Conservation (phyloP, 2,329 filamentous ascomycete genomes). For the Alternaria sp. region DNA sequence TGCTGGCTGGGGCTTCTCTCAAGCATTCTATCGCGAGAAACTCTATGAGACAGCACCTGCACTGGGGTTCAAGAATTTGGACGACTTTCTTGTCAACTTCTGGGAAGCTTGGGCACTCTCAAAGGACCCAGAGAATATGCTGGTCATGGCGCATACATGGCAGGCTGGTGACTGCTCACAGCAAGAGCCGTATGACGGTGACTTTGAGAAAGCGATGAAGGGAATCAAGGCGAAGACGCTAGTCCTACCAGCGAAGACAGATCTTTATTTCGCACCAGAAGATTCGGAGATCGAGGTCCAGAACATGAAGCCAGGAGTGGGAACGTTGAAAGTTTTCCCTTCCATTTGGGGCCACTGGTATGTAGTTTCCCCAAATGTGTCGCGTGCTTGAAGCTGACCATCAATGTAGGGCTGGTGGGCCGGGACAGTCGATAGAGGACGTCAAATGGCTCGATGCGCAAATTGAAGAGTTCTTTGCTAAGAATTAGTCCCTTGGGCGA, state of each 20-base stretch:
- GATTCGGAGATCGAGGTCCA: constrained; percentile 78
- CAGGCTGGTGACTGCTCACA: constrained; percentile 74
- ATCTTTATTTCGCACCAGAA: constrained; percentile 84
- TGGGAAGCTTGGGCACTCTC: constrained; percentile 79
- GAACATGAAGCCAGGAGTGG: constrained; percentile 67
- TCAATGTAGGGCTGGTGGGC: constrained; percentile 69
- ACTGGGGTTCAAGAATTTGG: constrained; percentile 72
- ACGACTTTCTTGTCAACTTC: constrained; percentile 77
- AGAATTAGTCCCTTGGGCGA: constrained; percentile 18
- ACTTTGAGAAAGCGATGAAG: constrained; percentile 69
- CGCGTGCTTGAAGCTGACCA: constrained; percentile 18
- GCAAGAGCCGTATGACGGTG: constrained; percentile 72
- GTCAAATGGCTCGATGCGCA: constrained; percentile 74
- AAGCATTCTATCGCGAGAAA: constrained; percentile 77
- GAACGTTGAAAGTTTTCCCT: constrained; percentile 63
- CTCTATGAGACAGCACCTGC: constrained; percentile 65
- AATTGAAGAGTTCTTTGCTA: constrained; percentile 62
- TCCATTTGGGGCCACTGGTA: constrained; percentile 71
- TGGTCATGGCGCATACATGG: constrained; percentile 81
- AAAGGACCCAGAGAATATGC: constrained; percentile 78
- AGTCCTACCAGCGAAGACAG: constrained; percentile 75
- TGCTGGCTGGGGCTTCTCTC: constrained; percentile 82
- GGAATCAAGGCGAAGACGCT: constrained; percentile 76
- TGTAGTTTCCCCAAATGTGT: constrained; percentile 34
- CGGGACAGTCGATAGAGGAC: constrained; percentile 74